Base-by-base conservation (phyloP, 1,139 yeast species). In the Yamadazyma triangularis region DNA sequence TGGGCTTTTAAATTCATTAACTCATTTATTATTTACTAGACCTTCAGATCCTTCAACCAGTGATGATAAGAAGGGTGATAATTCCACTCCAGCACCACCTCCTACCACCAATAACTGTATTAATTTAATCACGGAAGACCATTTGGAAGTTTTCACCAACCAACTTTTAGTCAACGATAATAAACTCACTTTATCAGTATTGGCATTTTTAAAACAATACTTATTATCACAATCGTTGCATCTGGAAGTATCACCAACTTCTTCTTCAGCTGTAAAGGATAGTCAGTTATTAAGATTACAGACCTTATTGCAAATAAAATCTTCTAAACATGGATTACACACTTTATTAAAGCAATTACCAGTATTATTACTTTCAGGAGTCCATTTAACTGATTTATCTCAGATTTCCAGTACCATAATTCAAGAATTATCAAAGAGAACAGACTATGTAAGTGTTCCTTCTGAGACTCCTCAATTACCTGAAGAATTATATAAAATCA, bases 331-430 rank as follows among this genome's bases (percentile, higher is more conserved):
- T 24, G 64, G 77, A 50, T 60, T 69, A 43, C 60, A 70, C 32
- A 64, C 75, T 13, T 51, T 83, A 42, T 56, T 69, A 40, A 62
- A 82, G 43, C 69, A 74, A 50, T 53, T 83, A 46, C 87, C 89
- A 2, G 65, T 77, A 22, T 60, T 89, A 26, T 61, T 87, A 26
- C 70, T 80, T 3, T 38, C 55, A 1, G 39, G 45, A 31, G 45
- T 59, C 27, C 51, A 51, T 6, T 49, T 59, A 30, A 44, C 41
- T 26, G 60, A 56, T 21, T 51, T 58, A 1, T 30, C 41, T 2
- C 48, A 47, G 19, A 37, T 57, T 2, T 38, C 50, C 12, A 42
- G 41, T 9, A 32, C 50, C 6, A 50, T 61, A 8, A 50, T 51
- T 22, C 38, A 51, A 25, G 51, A 48, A 30, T 51, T 66, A 24